Percentiles rank a stretch among this genome's conserved stretches.
Evolutionary conservation across 2,329 filamentous ascomycete species (phyloP).

Genomic region (Phaeophleospora eucalypticola): DNA sequence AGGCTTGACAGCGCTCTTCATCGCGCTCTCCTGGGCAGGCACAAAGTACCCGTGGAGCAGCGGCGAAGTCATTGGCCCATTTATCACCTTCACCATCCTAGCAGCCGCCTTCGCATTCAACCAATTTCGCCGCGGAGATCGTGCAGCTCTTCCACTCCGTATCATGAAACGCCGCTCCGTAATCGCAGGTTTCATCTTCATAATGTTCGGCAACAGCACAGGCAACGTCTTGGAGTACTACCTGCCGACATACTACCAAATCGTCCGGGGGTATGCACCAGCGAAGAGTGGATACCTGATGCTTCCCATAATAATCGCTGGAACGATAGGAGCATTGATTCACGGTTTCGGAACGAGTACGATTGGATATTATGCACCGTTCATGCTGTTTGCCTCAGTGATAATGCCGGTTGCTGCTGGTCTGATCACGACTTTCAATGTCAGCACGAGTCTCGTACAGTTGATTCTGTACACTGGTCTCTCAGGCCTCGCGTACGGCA

Average conservation of each 20-base stretch:
- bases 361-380: conserved; percentile 35
- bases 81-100: conserved; percentile 33
- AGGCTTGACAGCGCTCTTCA: conserved; percentile 26
- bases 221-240: conserved; percentile 2
- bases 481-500: conserved; percentile 30
- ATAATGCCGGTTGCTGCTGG: conserved; percentile 35
- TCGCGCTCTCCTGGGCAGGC: conserved; percentile 36
- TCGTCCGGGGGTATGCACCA: conserved; percentile 16
- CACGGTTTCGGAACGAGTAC: conserved; percentile 11
- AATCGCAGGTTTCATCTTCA: conserved; percentile 19
- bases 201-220: background rate
- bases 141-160: conserved; percentile 33
- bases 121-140: conserved; percentile 31
- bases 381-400: conserved; percentile 33
- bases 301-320: conserved; percentile 17
- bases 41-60: conserved; percentile 35
- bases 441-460: conserved; percentile 21
- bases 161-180: conserved; percentile 32
- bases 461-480: conserved; percentile 30
- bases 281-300: conserved; percentile 15
- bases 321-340: conserved; percentile 10
- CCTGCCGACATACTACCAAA: conserved; percentile 32
- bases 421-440: conserved; percentile 32
- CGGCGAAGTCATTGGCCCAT: conserved; percentile 31
- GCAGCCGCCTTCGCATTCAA: conserved; percentile 30